Percentiles rank a stretch among this genome's conserved stretches.
These are phyloP conservation scores for Solanum sparsipilum DNA, from an alignment of 257 asterid genomes.

Conservation along the genomic window DNA sequence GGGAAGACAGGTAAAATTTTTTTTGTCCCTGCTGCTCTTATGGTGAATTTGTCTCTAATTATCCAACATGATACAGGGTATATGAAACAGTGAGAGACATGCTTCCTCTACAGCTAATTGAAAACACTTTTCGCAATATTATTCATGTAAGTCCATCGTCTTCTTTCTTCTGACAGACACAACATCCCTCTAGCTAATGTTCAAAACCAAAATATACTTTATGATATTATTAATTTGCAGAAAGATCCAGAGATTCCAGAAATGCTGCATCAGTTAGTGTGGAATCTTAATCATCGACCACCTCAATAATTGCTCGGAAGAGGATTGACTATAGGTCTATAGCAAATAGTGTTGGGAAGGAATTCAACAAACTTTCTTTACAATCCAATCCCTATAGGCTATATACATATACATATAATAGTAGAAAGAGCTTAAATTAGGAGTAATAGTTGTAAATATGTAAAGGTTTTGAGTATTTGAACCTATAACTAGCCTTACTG, in stretches of 20 bases:
- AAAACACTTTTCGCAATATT: neutral
- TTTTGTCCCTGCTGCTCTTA: neutral
- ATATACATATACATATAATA: too few species aligned
- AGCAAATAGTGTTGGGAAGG: too few species aligned
- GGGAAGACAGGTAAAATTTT: neutral
- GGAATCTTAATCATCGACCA: neutral
- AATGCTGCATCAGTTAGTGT: neutral
- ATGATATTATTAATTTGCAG: neutral
- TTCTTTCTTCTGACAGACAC: too few species aligned
- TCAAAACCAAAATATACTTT: too few species aligned
- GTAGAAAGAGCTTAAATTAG: neutral
- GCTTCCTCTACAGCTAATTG: neutral
- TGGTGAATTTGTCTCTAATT: neutral
- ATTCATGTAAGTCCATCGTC: neutral
- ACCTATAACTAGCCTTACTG: neutral
- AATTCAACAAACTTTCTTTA: too few species aligned
- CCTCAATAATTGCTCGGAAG: neutral
- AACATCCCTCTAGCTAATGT: neutral
- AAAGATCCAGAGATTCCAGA: neutral
- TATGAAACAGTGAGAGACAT: neutral
- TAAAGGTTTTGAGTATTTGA: neutral
- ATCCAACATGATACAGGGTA: neutral
- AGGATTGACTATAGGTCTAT: too few species aligned
- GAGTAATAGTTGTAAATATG: neutral
- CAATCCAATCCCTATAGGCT: neutral